Base-by-base conservation (phyloP, 768 basidiomycete genomes). In the Boletus pseudo-olivaceus region DNA sequence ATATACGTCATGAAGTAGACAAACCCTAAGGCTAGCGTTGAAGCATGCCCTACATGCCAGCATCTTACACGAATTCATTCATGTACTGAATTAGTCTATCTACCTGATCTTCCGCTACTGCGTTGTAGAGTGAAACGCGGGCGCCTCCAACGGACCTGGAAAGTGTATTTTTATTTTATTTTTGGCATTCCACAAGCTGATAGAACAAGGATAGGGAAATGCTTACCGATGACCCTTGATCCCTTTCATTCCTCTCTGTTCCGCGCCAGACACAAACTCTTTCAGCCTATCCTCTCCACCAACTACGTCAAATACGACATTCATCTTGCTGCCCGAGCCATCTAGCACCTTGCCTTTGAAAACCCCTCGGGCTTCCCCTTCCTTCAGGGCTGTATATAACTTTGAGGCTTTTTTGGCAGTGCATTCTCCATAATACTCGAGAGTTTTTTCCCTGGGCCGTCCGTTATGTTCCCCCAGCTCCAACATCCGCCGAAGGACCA, bases 311-410 rank as follows among this genome's bases (percentile, higher is more conserved):
- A 98, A 98, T 1, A 92, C 90, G 15, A 92, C 78, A 68, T 99
- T 99, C 96, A 98, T 98, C 84, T 90, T 89, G 71, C 95, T 98
- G 55, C 88, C 81, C 45, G 85, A 83, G 6, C 83, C 87, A 53
- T 79, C 77, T 64, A 82, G 77, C 19, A 96, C 94, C 65, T 88
- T 90, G 20, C 79, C 68, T 61, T 73, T 79, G 62, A 91, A 82
- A 52, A 91, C 73, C 0, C 92, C 92, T 62, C 78, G 79, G 54
- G 72, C 74, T 67, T 87, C 83, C 5, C 92, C 92, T 59, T 82
- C 81, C 59, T 81, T 79, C 56, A 99, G 62, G 5, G 78, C 85
- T 1, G 67, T 74, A 70, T 98, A 98, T 43, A 98, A 67, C 72
- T 84, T 86, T 48, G 82, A 76, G 57, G 85, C 81, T 76, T 98